phyloP scores from a whole-genome alignment of 202 grass and related monocot genomes.

The Alloteropsis angusta region DNA sequence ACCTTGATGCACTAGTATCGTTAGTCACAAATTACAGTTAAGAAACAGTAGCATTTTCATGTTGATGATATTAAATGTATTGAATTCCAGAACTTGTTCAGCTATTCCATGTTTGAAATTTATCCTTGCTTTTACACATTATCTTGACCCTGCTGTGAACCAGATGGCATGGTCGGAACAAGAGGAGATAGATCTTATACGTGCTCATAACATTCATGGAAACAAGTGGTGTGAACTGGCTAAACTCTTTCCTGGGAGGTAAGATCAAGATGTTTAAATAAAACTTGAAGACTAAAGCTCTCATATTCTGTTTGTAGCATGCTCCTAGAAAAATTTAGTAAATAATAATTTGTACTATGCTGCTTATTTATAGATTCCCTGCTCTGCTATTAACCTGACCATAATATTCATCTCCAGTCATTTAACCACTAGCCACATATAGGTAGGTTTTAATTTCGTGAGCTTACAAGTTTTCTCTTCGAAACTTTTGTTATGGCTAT shows the following conservation, averaged over 20 bases:
- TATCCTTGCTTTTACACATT: background rate
- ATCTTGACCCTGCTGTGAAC: constrained; percentile 42
- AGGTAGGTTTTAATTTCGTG: background rate
- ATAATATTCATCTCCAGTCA: background rate
- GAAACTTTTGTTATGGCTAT: background rate
- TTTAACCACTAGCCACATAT: background rate
- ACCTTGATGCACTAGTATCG: background rate
- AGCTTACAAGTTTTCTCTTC: background rate
- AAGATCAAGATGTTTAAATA: constrained; percentile 8
- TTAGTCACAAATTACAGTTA: background rate
- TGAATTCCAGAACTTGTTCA: background rate
- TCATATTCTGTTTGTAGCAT: background rate
- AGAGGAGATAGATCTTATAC: constrained; percentile 38
- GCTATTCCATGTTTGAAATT: background rate
- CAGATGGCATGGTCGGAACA: constrained; percentile 40
- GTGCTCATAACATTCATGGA: constrained; percentile 47
- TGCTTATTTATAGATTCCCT: background rate
- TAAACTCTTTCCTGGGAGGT: constrained; percentile 55
- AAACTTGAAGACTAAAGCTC: background rate
- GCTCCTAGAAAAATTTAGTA: background rate
- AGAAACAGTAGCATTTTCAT: background rate
- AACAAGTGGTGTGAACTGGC: constrained; percentile 44
- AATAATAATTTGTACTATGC: background rate
- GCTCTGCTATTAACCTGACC: background rate
- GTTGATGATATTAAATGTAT: background rate